Conservation (phyloP, 352 stramenopile genomes). For the Globisporangium echinulatum region DNA sequence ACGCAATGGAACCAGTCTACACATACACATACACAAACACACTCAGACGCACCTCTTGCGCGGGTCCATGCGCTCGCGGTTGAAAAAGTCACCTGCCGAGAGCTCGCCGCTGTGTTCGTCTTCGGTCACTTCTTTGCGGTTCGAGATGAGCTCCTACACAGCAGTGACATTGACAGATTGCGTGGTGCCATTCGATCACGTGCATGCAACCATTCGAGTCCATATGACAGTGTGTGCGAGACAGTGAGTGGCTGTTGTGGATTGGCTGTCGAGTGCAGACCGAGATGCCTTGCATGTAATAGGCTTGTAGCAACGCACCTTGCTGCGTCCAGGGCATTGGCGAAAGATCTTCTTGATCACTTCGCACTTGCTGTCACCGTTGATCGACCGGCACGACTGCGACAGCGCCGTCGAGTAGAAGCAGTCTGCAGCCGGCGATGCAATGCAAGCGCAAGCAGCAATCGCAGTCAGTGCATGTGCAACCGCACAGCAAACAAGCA, state of each 20-base stretch:
- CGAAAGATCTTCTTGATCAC: constrained; percentile 84
- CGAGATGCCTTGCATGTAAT: too few species aligned
- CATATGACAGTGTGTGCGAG: background rate
- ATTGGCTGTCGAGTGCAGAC: too few species aligned
- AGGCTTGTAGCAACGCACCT: constrained; percentile 16
- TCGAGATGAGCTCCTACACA: constrained; percentile 58
- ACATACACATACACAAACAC: background rate
- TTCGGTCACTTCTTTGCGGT: constrained; percentile 71
- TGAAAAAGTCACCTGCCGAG: constrained; percentile 56
- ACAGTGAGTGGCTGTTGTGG: too few species aligned
- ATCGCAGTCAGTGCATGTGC: background rate
- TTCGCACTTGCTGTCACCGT: constrained; percentile 83
- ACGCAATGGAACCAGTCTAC: too few species aligned
- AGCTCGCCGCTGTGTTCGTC: constrained; percentile 55
- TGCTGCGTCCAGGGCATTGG: constrained; percentile 61
- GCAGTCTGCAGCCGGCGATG: constrained; percentile 25
- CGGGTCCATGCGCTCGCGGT: constrained; percentile 59
- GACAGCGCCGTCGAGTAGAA: constrained; percentile 80
- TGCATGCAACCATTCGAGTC: background rate
- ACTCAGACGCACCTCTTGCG: constrained; percentile 24
- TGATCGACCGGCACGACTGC: constrained; percentile 69
- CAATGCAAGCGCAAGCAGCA: background rate
- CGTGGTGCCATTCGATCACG: too few species aligned
- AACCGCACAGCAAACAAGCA: too few species aligned
- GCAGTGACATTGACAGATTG: too few species aligned